These are phyloP conservation scores for Dictyostelium intermedium DNA, from an alignment of 78 protist species.

Conservation along the genomic window DNA sequence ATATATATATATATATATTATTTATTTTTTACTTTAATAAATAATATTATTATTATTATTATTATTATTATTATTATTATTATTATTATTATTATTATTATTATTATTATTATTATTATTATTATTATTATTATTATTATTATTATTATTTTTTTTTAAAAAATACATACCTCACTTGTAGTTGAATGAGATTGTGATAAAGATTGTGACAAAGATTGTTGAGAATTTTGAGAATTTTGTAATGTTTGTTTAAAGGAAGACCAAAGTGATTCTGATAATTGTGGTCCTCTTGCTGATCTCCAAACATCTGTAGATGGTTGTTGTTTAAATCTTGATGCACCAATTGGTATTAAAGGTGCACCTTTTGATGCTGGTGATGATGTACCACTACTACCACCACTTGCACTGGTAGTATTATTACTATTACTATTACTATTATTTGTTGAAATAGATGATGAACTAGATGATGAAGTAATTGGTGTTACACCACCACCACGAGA, in stretches of 20 bases:
- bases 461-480: neutral
- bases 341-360: conserved; percentile 5
- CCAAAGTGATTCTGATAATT: conserved; percentile 29
- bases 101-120: too few relatives aligned
- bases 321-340: conserved; percentile 55
- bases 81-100: too few relatives aligned
- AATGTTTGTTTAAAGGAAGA: neutral
- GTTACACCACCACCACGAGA: neutral
- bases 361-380: neutral
- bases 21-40: too few relatives aligned
- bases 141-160: too few relatives aligned
- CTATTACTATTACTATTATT: neutral
- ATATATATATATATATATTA: too few relatives aligned
- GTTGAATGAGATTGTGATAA: neutral
- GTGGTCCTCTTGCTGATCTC: conserved; percentile 23
- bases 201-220: neutral
- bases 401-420: neutral
- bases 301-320: conserved; percentile 5
- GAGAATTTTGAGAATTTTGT: neutral
- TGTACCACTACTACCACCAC: neutral
- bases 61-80: too few relatives aligned
- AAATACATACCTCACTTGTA: neutral
- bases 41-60: too few relatives aligned
- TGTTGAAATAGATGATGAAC: neutral
- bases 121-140: too few relatives aligned